These are phyloP conservation scores for Trebouxia gelatinosa DNA, from an alignment of 163 green algal species.

Conservation along the genomic window DNA sequence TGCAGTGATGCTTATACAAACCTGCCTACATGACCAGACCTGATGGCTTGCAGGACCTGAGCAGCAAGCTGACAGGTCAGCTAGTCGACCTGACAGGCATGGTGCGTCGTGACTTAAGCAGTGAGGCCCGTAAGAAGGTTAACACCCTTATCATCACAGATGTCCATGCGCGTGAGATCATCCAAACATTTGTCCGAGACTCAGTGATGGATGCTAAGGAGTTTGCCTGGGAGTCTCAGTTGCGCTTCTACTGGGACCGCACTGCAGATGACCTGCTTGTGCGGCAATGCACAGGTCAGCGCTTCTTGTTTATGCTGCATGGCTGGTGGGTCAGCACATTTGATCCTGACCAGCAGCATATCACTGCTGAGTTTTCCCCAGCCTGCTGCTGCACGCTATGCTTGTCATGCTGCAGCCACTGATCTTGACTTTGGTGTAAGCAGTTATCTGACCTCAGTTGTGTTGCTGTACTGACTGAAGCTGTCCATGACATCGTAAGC, in stretches of 20 bases:
- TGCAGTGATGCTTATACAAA: too few species aligned
- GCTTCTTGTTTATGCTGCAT: background rate
- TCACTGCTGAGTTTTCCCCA: too few species aligned
- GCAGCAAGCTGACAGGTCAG: constrained; percentile 74
- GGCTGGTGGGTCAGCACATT: too few species aligned
- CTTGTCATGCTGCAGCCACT: too few species aligned
- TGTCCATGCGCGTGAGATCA: constrained; percentile 86
- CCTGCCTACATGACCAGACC: too few species aligned
- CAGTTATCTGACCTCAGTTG: background rate
- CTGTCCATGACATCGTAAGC: too few species aligned
- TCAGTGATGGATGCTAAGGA: constrained; percentile 82
- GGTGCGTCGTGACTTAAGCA: constrained; percentile 71
- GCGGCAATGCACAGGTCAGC: constrained; percentile 60
- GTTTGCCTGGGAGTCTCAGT: constrained; percentile 89
- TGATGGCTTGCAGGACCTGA: constrained; percentile 55
- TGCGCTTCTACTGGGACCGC: constrained; percentile 86
- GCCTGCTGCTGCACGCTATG: too few species aligned
- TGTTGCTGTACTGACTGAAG: background rate
- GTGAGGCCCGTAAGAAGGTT: constrained; percentile 77
- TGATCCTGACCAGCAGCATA: too few species aligned
- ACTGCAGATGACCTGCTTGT: constrained; percentile 64
- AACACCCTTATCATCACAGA: constrained; percentile 92
- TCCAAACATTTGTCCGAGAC: constrained; percentile 84
- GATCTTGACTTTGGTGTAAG: too few species aligned
- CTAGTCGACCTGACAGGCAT: constrained; percentile 77